These are phyloP conservation scores for Ogataea minuta DNA, from an alignment of 805 yeast species.

Conservation along the genomic window DNA sequence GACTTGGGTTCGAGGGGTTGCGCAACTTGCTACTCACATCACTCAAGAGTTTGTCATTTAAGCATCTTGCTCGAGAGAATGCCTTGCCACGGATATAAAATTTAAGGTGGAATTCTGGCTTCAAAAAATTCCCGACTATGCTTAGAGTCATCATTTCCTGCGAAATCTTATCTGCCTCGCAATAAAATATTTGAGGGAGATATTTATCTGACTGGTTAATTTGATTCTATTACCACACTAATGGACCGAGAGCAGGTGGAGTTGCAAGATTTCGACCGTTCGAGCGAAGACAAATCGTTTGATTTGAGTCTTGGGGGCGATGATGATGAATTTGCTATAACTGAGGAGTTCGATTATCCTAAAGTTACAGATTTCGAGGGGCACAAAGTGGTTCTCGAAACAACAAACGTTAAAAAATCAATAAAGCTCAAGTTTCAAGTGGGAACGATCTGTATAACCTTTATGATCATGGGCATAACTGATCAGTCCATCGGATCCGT, in stretches of 20 bases:
- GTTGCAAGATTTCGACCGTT: slow-evolving; percentile 6
- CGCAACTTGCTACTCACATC: slow-evolving; percentile 52
- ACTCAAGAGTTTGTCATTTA: slow-evolving; percentile 44
- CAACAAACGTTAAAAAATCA: slow-evolving; percentile 40
- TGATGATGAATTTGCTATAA: slow-evolving; percentile 1
- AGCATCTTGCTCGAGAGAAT: neutral
- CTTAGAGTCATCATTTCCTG: no score
- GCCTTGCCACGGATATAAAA: no score
- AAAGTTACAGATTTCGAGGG: slow-evolving; percentile 19
- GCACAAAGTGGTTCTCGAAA: slow-evolving; percentile 33
- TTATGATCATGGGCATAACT: slow-evolving; percentile 50
- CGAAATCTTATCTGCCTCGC: no score
- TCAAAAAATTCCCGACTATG: no score
- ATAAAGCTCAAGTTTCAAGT: slow-evolving; percentile 43
- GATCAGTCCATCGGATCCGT: slow-evolving; percentile 64
- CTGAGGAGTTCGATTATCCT: slow-evolving; percentile 9
- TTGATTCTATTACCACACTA: neutral
- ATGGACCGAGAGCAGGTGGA: slow-evolving; percentile 8
- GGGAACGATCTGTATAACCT: slow-evolving; percentile 36
- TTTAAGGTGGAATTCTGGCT: no score
- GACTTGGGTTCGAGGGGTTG: slow-evolving; percentile 47
- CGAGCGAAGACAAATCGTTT: slow-evolving; percentile 11
- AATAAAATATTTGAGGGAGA: no score
- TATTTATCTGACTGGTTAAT: no score
- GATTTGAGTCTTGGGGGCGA: slow-evolving; percentile 1